Percentiles rank a stretch among this genome's conserved stretches.
phyloP scores from a whole-genome alignment of 768 basidiomycete species.

The Crucibulum laeve region DNA sequence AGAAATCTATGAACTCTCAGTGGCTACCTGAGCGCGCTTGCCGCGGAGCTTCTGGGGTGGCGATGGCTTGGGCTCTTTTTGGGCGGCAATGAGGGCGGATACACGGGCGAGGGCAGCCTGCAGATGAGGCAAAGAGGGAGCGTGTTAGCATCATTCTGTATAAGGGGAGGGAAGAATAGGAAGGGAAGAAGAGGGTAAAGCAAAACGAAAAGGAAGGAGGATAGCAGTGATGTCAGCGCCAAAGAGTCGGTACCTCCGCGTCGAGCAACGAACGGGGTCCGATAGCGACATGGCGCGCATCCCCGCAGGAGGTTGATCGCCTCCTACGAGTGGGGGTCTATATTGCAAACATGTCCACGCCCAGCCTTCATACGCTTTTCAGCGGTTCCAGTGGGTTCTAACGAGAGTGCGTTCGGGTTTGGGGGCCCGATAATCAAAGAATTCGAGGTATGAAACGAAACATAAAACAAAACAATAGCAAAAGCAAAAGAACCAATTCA shows the following conservation, averaged over 20 bases:
- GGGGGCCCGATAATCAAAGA: conserved; percentile 8
- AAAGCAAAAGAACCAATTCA: conserved; percentile 3
- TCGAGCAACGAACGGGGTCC: conserved; percentile 57
- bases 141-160: conserved; percentile 23
- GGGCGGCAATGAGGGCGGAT: conserved; percentile 65
- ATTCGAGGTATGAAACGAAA: conserved; percentile 6
- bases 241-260: conserved; percentile 69
- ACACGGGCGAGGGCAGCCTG: conserved; percentile 76
- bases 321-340: conserved; percentile 40
- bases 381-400: conserved; percentile 86
- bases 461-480: conserved; percentile 7
- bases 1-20: conserved; percentile 17
- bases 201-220: conserved; percentile 10
- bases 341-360: conserved; percentile 95
- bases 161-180: conserved; percentile 1
- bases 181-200: conserved; percentile 12
- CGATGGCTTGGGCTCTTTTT: conserved; percentile 64
- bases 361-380: conserved; percentile 72
- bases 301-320: conserved; percentile 58
- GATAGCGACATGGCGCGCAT: conserved; percentile 77
- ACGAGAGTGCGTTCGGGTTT: conserved; percentile 62
- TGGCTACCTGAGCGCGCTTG: conserved; percentile 47
- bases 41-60: conserved; percentile 72
- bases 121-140: not conserved
- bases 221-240: conserved; percentile 50